Evolutionary conservation across 139 green algal species (phyloP), one percentile per base, ranked within the genome.

Genomic region (Haematococcus lacustris): DNA sequence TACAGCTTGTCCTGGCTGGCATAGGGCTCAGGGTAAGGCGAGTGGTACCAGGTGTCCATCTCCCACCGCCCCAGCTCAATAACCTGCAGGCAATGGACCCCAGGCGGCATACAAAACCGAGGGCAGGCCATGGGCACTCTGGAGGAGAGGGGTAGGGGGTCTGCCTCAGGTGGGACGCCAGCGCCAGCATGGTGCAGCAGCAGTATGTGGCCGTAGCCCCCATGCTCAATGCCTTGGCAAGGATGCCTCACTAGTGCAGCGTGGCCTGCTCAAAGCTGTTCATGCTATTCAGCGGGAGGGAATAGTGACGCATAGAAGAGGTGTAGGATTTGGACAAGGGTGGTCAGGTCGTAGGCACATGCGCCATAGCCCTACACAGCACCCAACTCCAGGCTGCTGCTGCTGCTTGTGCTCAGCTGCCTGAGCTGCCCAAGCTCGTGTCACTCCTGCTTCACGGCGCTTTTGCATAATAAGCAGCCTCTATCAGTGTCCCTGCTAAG

Each of bases 11-110:
- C 71, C 64, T 94, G 87, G 63, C 86, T 92, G 68, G 97, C 93
- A 81, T 94, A 98, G 28, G 97, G 90, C 78, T 95, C 78, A 7
- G 95, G 95, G 74, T 97, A 94, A 3, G 95, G 95, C 26, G 89
- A 96, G 78, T 96, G 98, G 88, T 99, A 99, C 94, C 95, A 99
- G 3, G 95, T 98, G 79, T 98, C 93, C 87, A 98, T 96, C 81
- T 96, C 83, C 71, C 91, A 93, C 51, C 83, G 88, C 35, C 95
- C 95, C 70, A 98, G 87, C 90, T 98, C 93, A 28, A 99, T 90
- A 3, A 76, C 78, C 64, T 92, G 81, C 71, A 33, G n/a, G 81
- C 71, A 33, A 57, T 57, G 21, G 47, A 13, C 47, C 13, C 13
- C 47, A 57, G 13, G 47, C 21, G 21, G 13, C 47, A 57, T 28